Conservation (phyloP, 108 stramenopile species). For the Licmophora abbreviata region DNA sequence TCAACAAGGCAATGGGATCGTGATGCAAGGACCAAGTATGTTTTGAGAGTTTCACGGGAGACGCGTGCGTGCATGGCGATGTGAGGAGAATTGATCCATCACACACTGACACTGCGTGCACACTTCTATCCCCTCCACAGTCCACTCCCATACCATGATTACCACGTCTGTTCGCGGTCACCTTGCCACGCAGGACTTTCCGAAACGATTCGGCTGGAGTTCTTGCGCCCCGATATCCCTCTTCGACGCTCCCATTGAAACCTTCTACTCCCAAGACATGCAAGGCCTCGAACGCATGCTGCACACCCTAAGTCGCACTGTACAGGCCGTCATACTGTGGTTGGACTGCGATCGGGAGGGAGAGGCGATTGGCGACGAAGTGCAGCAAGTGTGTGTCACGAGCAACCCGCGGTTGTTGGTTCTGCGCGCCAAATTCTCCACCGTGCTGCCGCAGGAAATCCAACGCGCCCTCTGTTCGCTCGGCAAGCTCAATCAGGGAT, state of each 20-base stretch:
- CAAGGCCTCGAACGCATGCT: conserved; percentile 65
- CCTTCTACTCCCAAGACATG: conserved; percentile 63
- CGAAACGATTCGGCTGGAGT: conserved; percentile 53
- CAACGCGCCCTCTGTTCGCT: conserved; percentile 62
- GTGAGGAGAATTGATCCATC: too few species aligned
- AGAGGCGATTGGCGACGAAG: conserved; percentile 92
- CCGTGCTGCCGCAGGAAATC: conserved; percentile 86
- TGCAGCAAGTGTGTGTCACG: conserved; percentile 66
- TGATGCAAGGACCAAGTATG: conserved; percentile 8
- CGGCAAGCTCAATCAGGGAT: conserved; percentile 62
- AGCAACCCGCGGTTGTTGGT: conserved; percentile 51
- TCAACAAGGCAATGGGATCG: conserved; percentile 41
- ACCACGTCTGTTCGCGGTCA: conserved; percentile 83
- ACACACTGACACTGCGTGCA: too few species aligned
- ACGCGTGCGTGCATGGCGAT: too few species aligned
- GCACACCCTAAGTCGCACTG: conserved; percentile 23
- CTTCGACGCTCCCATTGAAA: conserved; percentile 77
- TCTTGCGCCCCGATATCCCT: conserved; percentile 56
- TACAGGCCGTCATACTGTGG: conserved; percentile 89
- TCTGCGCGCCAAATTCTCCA: conserved; percentile 88
- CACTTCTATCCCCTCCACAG: too few species aligned
- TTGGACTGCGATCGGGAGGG: conserved; percentile 99
- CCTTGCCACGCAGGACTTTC: conserved; percentile 72
- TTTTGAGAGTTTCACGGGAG: too few species aligned
- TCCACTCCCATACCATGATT: conserved; percentile 71